Conservation (phyloP, 257 asterid genomes). For the Forsythia viridissima region DNA sequence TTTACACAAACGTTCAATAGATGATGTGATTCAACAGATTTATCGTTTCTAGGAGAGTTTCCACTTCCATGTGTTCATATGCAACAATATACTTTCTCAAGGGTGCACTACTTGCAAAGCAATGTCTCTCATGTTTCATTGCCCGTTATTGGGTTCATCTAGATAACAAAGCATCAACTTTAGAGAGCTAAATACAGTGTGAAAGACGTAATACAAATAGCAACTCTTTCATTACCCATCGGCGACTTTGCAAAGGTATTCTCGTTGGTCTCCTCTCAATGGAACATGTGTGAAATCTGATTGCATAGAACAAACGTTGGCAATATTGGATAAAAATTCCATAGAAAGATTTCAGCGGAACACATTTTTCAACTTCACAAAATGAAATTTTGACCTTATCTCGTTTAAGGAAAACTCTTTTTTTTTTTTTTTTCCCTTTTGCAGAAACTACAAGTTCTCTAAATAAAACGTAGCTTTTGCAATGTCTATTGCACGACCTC, state of each 20-base stretch:
- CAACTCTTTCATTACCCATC: constrained; percentile 57
- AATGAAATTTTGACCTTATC: background rate
- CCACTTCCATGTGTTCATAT: background rate
- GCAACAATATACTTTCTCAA: background rate
- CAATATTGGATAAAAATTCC: background rate
- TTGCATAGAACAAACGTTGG: background rate
- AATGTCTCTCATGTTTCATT: constrained; percentile 88
- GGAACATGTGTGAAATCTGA: constrained; percentile 95
- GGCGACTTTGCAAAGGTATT: constrained; percentile 82
- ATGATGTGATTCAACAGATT: background rate
- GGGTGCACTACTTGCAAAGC: constrained; percentile 55
- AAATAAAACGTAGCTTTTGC: no score
- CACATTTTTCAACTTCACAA: background rate
- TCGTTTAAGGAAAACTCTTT: no score
- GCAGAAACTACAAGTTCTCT: no score
- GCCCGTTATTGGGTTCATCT: constrained; percentile 79
- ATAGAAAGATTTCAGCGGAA: background rate
- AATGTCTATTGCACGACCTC: no score
- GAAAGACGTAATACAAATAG: background rate
- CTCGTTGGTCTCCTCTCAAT: constrained; percentile 89
- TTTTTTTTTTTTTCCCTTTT: no score
- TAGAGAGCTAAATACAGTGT: background rate
- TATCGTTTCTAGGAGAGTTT: background rate
- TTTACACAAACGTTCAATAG: background rate
- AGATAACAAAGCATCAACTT: constrained; percentile 23